Evolutionary conservation across 306 rosid genomes (phyloP), one percentile per base, ranked within the genome.

Genomic region (Arachis stenosperma): DNA sequence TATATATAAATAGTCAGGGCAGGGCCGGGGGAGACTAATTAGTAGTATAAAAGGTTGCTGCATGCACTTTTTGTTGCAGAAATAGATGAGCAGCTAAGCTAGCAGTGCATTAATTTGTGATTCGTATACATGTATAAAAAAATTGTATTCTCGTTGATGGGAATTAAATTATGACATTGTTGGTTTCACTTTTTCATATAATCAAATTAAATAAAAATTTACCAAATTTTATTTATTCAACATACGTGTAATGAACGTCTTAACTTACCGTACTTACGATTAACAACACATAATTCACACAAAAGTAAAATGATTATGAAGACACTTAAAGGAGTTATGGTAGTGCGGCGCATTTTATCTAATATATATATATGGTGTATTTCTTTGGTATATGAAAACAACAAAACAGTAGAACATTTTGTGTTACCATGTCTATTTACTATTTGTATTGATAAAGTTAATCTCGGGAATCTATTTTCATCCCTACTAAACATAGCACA

Each of bases 1-100:
- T 65, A 59, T 84, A 59, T 64, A 75, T 81, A 63, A 67, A 75
- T 68, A 72, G 71, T 39, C 73, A 57, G 60, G 75, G 37, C 3
- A 1, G 3, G 3, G 37, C 37, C 37, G 37, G 4, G 75, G 56
- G 33, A 39, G 52, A 42, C 30, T 52, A 37, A 5, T 60, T 65
- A 56, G 51, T 62, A 29, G 46, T 5, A 33, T 73, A 72, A 30
- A 65, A 58, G 65, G 65, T 51, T 57, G 60, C 65, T 81, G 59
- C 3, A 4, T 8, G 59, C 2, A 4, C 6, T 55, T 40, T 69
- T 64, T 17, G 11, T 74, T 36, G 39, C 53, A 64, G 53, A 33
- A 53, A 50, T 69, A 70, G 57, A 46, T 61, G n/a, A 62, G 64
- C 61, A 29, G 52, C 76, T 71, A 37, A 39, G 52, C 76, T 71